Conservation (phyloP, 2,329 filamentous ascomycete species). For the Fusarium praegraminearum region DNA sequence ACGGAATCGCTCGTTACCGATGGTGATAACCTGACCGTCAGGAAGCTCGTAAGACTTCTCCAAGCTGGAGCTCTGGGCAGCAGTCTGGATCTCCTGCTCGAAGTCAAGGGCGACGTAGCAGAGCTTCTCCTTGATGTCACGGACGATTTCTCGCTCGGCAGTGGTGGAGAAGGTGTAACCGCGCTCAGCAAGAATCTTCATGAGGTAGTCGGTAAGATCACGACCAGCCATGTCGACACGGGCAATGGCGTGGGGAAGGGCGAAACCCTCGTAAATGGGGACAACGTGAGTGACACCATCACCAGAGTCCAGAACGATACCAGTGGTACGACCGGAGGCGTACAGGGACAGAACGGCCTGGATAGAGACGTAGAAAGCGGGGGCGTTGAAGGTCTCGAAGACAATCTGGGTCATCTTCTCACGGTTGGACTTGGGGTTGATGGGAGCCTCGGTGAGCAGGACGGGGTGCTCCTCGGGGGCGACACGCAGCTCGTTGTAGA, state of each 20-base stretch:
- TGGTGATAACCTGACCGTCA: slow-evolving; percentile 99
- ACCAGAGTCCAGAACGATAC: slow-evolving; percentile 99
- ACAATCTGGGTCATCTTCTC: slow-evolving; percentile 99
- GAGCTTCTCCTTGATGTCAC: slow-evolving; percentile 99
- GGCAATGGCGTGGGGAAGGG: slow-evolving; percentile 98
- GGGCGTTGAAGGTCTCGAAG: slow-evolving; percentile 99
- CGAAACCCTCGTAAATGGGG: slow-evolving; percentile 99
- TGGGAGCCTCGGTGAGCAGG: slow-evolving; percentile 97
- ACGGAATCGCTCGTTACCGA: slow-evolving; percentile 99
- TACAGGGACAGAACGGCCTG: slow-evolving; percentile 99
- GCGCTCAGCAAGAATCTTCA: slow-evolving; percentile 99
- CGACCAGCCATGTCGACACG: slow-evolving; percentile 99
- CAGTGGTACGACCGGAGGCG: slow-evolving; percentile 99
- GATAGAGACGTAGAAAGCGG: slow-evolving; percentile 99
- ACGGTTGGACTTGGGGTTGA: slow-evolving; percentile 99
- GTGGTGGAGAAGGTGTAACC: slow-evolving; percentile 99
- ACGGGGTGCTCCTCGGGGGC: slow-evolving; percentile 99
- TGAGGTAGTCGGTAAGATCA: slow-evolving; percentile 99
- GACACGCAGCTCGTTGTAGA: slow-evolving; percentile 99
- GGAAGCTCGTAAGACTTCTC: slow-evolving; percentile 99
- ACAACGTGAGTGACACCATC: slow-evolving; percentile 99
- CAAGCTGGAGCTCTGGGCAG: slow-evolving; percentile 96
- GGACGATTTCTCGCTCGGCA: slow-evolving; percentile 99
- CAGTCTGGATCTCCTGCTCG: slow-evolving; percentile 99
- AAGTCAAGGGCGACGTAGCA: slow-evolving; percentile 99